Percentiles rank a stretch among this genome's conserved stretches.
Evolutionary conservation across 768 basidiomycete genomes (phyloP).

Genomic region (Imleria badia): DNA sequence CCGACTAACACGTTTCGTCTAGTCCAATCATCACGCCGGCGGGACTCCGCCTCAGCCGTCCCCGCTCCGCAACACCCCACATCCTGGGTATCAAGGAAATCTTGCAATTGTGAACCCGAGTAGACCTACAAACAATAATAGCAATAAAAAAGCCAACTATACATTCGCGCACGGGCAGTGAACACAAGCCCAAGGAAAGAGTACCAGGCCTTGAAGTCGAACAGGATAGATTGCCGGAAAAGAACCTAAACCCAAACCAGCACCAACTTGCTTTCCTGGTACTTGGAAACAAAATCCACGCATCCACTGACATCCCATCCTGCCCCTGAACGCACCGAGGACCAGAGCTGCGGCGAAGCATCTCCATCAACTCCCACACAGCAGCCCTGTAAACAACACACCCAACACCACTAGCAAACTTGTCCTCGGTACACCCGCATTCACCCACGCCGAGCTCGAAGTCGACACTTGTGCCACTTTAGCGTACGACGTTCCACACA

Average conservation of each 20-base stretch:
- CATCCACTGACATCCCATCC: not conserved
- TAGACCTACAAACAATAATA: conserved; percentile 1
- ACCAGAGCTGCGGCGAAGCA: not conserved
- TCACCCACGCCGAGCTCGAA: conserved; percentile 9
- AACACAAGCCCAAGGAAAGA: not conserved
- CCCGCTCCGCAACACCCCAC: not conserved
- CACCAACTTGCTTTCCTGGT: not conserved
- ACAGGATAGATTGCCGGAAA: not conserved
- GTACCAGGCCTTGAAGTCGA: not conserved
- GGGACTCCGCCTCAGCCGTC: not conserved
- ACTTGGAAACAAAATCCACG: not conserved
- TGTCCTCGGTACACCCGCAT: conserved; percentile 1
- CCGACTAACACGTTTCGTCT: not conserved
- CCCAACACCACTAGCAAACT: conserved; percentile 7
- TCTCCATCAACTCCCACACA: conserved; percentile 13
- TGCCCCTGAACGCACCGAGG: not conserved
- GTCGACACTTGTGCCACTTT: conserved; percentile 10
- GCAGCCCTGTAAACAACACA: conserved; percentile 8
- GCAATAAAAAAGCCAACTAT: not conserved
- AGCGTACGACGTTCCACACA: conserved; percentile 56
- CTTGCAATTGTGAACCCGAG: not conserved
- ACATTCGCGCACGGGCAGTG: not conserved
- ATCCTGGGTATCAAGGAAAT: not conserved
- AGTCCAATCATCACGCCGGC: not conserved
- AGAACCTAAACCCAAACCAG: not conserved